Conservation (phyloP, 2,329 filamentous ascomycete species). For the Colletotrichum liaoningense region DNA sequence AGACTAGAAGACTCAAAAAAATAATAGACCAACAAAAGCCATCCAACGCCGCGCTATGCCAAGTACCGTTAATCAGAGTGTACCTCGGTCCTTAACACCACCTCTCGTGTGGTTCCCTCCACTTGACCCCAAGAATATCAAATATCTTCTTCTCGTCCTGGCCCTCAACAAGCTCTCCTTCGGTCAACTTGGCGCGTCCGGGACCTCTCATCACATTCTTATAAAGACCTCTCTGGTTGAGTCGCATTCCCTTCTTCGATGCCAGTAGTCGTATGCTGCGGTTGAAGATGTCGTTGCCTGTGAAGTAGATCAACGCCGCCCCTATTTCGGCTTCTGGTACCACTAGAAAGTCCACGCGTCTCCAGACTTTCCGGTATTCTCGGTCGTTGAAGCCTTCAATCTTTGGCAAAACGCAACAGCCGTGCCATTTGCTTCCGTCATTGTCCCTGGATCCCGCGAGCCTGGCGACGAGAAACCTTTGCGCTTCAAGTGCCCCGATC, state of each 20-base stretch:
- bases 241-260: conserved; percentile 81
- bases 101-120: conserved; percentile 81
- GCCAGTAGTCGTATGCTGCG: conserved; percentile 85
- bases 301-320: conserved; percentile 93
- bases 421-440: conserved; percentile 86
- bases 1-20: not conserved
- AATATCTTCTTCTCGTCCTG: conserved; percentile 84
- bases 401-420: conserved; percentile 78
- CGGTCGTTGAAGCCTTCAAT: conserved; percentile 46
- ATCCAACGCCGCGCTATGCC: conserved; percentile 23
- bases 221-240: conserved; percentile 88
- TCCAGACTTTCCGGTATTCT: conserved; percentile 68
- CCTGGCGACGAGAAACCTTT: conserved; percentile 75
- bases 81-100: conserved; percentile 67
- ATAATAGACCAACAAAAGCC: not conserved
- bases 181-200: conserved; percentile 69
- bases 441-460: conserved; percentile 68
- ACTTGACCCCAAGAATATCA: conserved; percentile 83
- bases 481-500: conserved; percentile 68
- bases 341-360: conserved; percentile 85
- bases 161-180: conserved; percentile 79
- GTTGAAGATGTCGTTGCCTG: conserved; percentile 95
- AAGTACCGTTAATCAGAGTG: not conserved
- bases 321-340: conserved; percentile 85
- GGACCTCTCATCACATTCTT: conserved; percentile 73